Conservation (phyloP, 306 rosid species). For the Leucaena leucocephala region DNA sequence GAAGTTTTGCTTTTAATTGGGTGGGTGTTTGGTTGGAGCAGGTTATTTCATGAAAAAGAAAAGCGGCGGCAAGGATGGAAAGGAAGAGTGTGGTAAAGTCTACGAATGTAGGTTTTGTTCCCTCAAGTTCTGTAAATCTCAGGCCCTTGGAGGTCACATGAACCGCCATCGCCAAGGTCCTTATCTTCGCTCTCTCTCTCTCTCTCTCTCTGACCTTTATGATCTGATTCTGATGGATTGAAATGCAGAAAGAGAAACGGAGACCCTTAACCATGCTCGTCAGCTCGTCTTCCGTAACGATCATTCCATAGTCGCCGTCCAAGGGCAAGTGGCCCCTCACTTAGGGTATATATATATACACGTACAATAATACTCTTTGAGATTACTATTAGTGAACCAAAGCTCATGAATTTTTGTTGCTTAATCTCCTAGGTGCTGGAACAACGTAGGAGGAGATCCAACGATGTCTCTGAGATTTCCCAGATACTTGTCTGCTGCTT, state of each 20-base stretch:
- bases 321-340: conserved; percentile 35
- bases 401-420: background rate
- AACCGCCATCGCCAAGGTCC: conserved; percentile 99
- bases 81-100: conserved; percentile 46
- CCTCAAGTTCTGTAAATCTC: conserved; percentile 98
- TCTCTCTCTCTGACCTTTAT: background rate
- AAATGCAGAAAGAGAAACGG: conserved; percentile 92
- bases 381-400: background rate
- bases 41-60: conserved; percentile 75
- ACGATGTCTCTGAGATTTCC: conserved; percentile 67
- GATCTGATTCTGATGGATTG: conserved; percentile 30
- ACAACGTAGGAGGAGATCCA: conserved; percentile 13
- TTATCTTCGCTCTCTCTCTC: conserved; percentile 19
- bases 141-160: conserved; percentile 99
- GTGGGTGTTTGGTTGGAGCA: conserved; percentile 57
- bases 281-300: conserved; percentile 86
- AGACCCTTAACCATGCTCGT: conserved; percentile 94
- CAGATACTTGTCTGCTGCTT: conserved; percentile 62
- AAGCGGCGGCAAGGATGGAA: conserved; percentile 84
- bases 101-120: conserved; percentile 99
- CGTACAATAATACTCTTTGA: background rate
- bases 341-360: background rate
- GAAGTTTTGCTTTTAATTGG: background rate
- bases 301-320: conserved; percentile 38
- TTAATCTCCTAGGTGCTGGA: conserved; percentile 40